A percentile compares a stretch with the other conserved stretches of the same genome.
phyloP scores from a whole-genome alignment of 139 green algal genomes.

The Micractinium sp. region DNA sequence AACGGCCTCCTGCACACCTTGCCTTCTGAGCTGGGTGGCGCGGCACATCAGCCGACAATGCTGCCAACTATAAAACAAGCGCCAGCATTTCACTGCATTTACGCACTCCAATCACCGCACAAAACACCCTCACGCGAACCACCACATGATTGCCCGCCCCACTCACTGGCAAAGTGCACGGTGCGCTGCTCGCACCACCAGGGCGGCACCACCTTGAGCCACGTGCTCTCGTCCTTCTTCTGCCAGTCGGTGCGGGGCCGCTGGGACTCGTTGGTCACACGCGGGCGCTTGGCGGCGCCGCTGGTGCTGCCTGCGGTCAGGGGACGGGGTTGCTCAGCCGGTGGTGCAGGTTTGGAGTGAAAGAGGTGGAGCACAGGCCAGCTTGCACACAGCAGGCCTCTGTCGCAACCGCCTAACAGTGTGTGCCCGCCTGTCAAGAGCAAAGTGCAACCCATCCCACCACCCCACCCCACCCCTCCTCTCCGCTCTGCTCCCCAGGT shows the following conservation, averaged over 20 bases:
- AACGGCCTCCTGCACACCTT: too few relatives aligned
- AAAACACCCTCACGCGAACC: neutral
- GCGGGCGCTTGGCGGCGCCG: neutral
- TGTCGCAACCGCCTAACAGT: too few relatives aligned
- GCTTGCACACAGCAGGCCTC: too few relatives aligned
- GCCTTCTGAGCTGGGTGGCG: neutral
- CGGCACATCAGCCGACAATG: neutral
- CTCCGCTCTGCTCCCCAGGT: neutral
- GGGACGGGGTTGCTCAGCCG: neutral
- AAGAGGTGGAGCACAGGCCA: neutral
- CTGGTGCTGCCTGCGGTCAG: neutral
- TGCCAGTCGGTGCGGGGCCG: constrained; percentile 52
- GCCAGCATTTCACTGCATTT: too few relatives aligned
- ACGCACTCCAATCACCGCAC: too few relatives aligned
- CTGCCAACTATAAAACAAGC: too few relatives aligned
- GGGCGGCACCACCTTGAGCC: constrained; percentile 52
- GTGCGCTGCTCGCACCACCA: constrained; percentile 56
- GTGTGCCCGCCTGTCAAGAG: too few relatives aligned
- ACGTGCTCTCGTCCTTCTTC: constrained; percentile 34
- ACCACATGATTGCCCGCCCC: neutral
- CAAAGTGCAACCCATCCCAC: neutral
- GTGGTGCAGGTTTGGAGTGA: neutral
- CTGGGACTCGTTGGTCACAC: neutral
- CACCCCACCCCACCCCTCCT: neutral
- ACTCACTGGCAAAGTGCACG: constrained; percentile 56